A percentile compares a stretch with the other conserved stretches of the same genome.
These are phyloP conservation scores for Sophora flavescens DNA, from an alignment of 306 rosid species.

Conservation along the genomic window DNA sequence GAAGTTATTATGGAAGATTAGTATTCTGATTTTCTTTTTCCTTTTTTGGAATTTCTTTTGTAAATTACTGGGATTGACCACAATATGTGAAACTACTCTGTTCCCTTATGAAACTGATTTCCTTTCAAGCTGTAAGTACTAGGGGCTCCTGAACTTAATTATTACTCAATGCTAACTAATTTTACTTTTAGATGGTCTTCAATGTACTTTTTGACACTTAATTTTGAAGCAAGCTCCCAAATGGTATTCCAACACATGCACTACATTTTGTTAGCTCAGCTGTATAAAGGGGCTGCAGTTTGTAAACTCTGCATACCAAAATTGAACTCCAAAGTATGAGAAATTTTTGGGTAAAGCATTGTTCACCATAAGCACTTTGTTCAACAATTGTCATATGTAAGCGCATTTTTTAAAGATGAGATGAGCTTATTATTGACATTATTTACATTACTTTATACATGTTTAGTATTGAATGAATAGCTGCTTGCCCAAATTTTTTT, in stretches of 20 bases:
- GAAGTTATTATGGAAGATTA: conserved; percentile 56
- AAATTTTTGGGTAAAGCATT: background rate
- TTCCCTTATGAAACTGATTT: conserved; percentile 57
- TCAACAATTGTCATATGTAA: background rate
- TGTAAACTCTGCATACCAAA: conserved; percentile 5
- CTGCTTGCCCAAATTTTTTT: too few relatives aligned
- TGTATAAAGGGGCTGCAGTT: background rate
- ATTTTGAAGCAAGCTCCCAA: too few relatives aligned
- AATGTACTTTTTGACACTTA: conserved; percentile 9
- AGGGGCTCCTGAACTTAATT: conserved; percentile 55
- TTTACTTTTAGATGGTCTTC: conserved; percentile 39
- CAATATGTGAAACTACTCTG: conserved; percentile 60
- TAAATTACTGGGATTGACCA: conserved; percentile 73
- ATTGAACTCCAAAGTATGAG: background rate
- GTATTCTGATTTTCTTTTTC: conserved; percentile 42
- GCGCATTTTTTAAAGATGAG: background rate
- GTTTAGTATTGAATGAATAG: background rate
- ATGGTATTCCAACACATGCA: too few relatives aligned
- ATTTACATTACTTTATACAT: background rate
- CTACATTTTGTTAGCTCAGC: too few relatives aligned
- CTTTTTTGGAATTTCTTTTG: conserved; percentile 44
- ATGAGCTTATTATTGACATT: background rate
- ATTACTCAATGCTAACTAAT: conserved; percentile 55
- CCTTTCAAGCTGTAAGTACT: conserved; percentile 60
- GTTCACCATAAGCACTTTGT: background rate